phyloP scores from a whole-genome alignment of 768 basidiomycete genomes.

The Kwoniella europaea region DNA sequence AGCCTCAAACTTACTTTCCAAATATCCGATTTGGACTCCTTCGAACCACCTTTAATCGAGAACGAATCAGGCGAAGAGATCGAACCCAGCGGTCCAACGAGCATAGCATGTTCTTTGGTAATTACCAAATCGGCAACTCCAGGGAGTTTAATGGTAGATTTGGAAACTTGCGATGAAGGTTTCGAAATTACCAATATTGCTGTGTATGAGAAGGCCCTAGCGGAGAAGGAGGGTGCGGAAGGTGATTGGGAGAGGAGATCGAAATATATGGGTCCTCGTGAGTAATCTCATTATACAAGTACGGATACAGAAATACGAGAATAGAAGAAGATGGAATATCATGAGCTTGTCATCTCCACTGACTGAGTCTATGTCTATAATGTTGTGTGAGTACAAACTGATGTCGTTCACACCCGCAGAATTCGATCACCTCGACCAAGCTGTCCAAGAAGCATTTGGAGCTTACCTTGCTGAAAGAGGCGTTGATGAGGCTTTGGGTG shows the following conservation, averaged over 20 bases:
- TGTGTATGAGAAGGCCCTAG: constrained; percentile 75
- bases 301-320: neutral
- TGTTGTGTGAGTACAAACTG: neutral
- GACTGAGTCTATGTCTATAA: no score
- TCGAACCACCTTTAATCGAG: constrained; percentile 60
- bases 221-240: constrained; percentile 78
- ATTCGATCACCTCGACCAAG: constrained; percentile 87
- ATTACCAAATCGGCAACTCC: constrained; percentile 70
- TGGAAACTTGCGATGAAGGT: constrained; percentile 53
- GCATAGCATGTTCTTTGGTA: constrained; percentile 77
- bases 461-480: constrained; percentile 87
- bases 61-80: constrained; percentile 50
- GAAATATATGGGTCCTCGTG: constrained; percentile 88
- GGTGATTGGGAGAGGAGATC: constrained; percentile 93
- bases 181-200: constrained; percentile 82
- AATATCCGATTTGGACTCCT: constrained; percentile 77
- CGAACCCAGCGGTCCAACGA: constrained; percentile 60
- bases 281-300: constrained; percentile 50
- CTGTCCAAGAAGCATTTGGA: constrained; percentile 90
- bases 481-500: constrained; percentile 71
- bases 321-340: no score
- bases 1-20: constrained; percentile 92
- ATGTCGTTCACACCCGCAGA: constrained; percentile 50
- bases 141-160: constrained; percentile 69
- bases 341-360: no score